Conservation (phyloP, 2,329 filamentous ascomycete species). For the Shiraia bambusicola region DNA sequence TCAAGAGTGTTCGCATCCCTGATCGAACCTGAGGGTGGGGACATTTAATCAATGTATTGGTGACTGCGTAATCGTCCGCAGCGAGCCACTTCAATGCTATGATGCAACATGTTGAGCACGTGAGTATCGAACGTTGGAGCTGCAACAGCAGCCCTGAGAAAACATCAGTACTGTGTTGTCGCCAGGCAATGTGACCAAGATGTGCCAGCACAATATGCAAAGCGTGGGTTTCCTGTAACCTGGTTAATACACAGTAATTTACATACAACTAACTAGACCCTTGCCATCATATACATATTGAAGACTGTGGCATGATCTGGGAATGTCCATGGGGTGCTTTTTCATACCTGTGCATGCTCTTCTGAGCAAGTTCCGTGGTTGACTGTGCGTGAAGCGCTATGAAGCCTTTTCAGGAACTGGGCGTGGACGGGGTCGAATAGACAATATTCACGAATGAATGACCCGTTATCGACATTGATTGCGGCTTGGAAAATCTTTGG, state of each 20-base stretch:
- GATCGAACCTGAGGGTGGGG: conserved; percentile 32
- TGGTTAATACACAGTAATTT: not conserved
- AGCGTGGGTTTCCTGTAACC: conserved; percentile 50
- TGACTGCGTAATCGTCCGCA: conserved; percentile 58
- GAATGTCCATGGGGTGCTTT: no score
- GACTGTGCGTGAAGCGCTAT: conserved; percentile 58
- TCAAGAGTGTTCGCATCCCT: conserved; percentile 30
- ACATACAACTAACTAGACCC: no score
- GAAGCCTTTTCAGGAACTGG: conserved; percentile 64
- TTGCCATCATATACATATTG: no score
- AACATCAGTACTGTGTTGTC: conserved; percentile 67
- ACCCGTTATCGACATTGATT: conserved; percentile 71
- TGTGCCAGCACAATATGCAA: conserved; percentile 63
- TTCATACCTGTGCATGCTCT: conserved; percentile 37
- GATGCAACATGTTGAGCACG: conserved; percentile 55
- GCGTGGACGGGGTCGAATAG: conserved; percentile 74
- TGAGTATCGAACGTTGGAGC: conserved; percentile 56
- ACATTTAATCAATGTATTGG: conserved; percentile 57
- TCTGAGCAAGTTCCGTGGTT: conserved; percentile 53
- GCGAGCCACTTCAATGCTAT: conserved; percentile 64
- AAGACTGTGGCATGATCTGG: no score
- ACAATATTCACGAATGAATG: conserved; percentile 74
- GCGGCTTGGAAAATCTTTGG: conserved; percentile 51
- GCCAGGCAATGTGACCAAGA: conserved; percentile 72
- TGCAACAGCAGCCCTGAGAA: conserved; percentile 59